Base-by-base conservation (phyloP, 2,329 filamentous ascomycete genomes). In the Venturiaceae sp. region DNA sequence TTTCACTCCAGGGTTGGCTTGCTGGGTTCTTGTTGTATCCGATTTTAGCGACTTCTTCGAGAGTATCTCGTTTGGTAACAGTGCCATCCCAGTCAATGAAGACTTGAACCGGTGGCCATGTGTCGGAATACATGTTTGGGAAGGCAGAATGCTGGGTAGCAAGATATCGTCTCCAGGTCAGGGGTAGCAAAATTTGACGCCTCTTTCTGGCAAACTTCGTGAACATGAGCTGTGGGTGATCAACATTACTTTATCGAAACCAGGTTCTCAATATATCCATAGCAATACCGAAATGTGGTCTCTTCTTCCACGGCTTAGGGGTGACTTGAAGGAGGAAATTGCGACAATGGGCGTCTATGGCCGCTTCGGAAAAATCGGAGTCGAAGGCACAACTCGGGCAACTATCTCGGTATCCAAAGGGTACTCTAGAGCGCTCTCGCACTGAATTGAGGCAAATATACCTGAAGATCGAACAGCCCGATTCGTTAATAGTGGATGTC, bases 31-130 rank as follows among this genome's bases (percentile, higher is more conserved):
- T 32, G 30, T 67, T 62, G n/a, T 65, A 63, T 1, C 71, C 68
- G 14, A 78, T 70, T 33, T 66, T 64, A 41, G 71, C 74, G 9
- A 78, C 68, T 14, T 73, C 58, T n/a, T 71, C 63, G 54, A 78
- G 69, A 0, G 76, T 77, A 62, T 79, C 77, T 23, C 68, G 68
- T 41, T 64, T 63, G 13, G 76, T 78, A 30, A 78, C 64, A 0
- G 76, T 78, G 58, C 75, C 75, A 62, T 79, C 77, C 69, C 72
- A 78, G 64, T 79, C 77, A 14, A 78, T 65, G 7, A 78, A 62
- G 63, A 73, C 68, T 47, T 72, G 68, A 14, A 74, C 23, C 6
- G 26, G 44, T 7, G 44, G 23, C 44, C 23, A 16, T 30, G 3
- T 5, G 14, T 63, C 26, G 23, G 44, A 30, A 36, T 23, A 34